phyloP scores from a whole-genome alignment of 2,329 filamentous ascomycete species.

The Fusarium odoratissimum region DNA sequence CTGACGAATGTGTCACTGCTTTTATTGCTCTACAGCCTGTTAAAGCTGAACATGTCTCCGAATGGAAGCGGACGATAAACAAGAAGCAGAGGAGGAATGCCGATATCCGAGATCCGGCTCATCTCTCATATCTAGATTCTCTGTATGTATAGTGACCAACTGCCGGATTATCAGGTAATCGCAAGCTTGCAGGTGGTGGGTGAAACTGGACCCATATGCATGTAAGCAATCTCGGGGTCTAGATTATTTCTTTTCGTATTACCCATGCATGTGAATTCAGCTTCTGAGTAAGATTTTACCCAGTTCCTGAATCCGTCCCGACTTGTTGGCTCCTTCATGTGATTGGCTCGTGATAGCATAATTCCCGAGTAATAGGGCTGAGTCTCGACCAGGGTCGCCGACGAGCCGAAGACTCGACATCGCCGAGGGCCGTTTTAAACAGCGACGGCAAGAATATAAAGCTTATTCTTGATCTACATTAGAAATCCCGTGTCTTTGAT shows the following conservation, averaged over 20 bases:
- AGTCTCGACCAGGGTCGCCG: constrained; percentile 23
- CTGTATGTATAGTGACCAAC: not conserved
- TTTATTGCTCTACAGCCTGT: not conserved
- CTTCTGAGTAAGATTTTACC: not conserved
- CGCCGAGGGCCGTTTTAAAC: not conserved
- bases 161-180: not conserved
- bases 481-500: not conserved
- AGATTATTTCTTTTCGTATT: not conserved
- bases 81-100: not conserved
- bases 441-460: not conserved
- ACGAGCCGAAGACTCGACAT: constrained; percentile 3
- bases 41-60: not conserved
- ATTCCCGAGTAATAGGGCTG: constrained; percentile 17
- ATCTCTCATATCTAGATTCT: not conserved
- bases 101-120: not conserved
- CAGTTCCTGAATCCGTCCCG: not conserved
- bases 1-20: not conserved
- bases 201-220: not conserved
- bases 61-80: not conserved
- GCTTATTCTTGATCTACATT: not conserved
- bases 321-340: not conserved
- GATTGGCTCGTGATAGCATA: constrained; percentile 4
- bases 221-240: not conserved
- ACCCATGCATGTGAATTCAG: not conserved
- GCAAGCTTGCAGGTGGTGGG: not conserved